These are phyloP conservation scores for Starmerella tilneyi DNA, from an alignment of 805 yeast genomes.

Conservation along the genomic window DNA sequence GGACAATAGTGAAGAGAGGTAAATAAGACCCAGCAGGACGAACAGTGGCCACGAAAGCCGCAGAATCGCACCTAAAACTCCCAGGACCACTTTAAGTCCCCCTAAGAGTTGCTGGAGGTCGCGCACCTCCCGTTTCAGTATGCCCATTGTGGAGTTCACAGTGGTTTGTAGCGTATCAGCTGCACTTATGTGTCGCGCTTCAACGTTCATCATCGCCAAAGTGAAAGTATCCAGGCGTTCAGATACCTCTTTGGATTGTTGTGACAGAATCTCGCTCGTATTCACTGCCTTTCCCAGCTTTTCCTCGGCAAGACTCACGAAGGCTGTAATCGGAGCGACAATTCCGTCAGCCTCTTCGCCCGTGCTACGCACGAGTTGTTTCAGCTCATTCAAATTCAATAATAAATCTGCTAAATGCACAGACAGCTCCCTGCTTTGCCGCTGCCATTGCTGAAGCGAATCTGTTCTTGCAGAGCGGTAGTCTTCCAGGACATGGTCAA, in stretches of 20 bases:
- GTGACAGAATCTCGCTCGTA: neutral
- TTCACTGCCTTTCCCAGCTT: neutral
- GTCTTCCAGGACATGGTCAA: neutral
- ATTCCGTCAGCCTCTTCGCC: neutral
- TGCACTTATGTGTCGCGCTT: slow-evolving; percentile 1
- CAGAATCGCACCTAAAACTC: neutral
- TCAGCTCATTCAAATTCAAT: neutral
- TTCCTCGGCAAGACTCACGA: neutral
- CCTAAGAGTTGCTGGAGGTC: neutral
- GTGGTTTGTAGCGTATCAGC: slow-evolving; percentile 1
- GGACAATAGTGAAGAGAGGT: neutral
- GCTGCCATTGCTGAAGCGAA: neutral
- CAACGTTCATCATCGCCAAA: neutral
- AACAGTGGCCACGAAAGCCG: neutral
- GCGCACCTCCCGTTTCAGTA: neutral
- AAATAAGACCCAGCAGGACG: neutral
- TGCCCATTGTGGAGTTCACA: neutral
- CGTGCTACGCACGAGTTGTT: neutral
- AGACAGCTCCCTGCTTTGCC: neutral
- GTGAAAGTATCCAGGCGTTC: neutral
- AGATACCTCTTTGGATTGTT: neutral
- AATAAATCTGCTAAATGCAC: neutral
- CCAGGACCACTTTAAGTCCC: neutral
- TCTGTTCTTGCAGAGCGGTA: neutral
- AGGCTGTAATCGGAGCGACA: neutral